These are phyloP conservation scores for Rhodamnia rubescens DNA, from an alignment of 345 rosid species.

Conservation along the genomic window DNA sequence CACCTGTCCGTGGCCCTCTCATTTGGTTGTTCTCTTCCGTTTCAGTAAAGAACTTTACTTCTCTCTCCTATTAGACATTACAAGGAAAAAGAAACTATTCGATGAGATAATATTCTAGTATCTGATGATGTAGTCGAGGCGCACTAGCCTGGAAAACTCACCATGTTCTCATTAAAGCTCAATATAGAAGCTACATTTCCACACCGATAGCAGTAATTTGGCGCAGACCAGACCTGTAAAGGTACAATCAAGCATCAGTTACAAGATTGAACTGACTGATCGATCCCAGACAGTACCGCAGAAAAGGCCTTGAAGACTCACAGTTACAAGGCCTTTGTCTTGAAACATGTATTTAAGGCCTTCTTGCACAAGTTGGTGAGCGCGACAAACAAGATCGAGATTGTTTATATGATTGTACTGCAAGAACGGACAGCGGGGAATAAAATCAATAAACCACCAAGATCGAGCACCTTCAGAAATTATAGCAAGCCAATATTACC, in stretches of 20 bases:
- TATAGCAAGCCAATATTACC: conserved; percentile 24
- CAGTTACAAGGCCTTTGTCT: conserved; percentile 99
- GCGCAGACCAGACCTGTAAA: conserved; percentile 98
- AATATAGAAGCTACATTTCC: conserved; percentile 98
- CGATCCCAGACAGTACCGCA: not conserved
- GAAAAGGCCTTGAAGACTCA: conserved; percentile 11
- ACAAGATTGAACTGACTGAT: not conserved
- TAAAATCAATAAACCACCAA: not conserved
- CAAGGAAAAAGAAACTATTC: not conserved
- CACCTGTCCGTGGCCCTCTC: conserved; percentile 99
- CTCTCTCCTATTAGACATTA: conserved; percentile 62
- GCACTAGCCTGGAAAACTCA: conserved; percentile 10
- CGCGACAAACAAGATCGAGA: conserved; percentile 94
- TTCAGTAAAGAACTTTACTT: conserved; percentile 94
- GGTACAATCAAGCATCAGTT: conserved; percentile 5
- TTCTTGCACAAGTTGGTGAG: conserved; percentile 99
- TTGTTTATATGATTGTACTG: conserved; percentile 94
- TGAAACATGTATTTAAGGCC: conserved; percentile 99
- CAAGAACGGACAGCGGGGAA: conserved; percentile 3
- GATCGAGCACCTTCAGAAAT: conserved; percentile 1
- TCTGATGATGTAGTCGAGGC: not conserved
- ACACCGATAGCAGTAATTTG: conserved; percentile 98
- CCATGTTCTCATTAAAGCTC: conserved; percentile 98
- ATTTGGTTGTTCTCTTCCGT: conserved; percentile 99
- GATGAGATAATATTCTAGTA: not conserved